Conservation (phyloP, 2,329 filamentous ascomycete genomes). For the Fusarium sp. region DNA sequence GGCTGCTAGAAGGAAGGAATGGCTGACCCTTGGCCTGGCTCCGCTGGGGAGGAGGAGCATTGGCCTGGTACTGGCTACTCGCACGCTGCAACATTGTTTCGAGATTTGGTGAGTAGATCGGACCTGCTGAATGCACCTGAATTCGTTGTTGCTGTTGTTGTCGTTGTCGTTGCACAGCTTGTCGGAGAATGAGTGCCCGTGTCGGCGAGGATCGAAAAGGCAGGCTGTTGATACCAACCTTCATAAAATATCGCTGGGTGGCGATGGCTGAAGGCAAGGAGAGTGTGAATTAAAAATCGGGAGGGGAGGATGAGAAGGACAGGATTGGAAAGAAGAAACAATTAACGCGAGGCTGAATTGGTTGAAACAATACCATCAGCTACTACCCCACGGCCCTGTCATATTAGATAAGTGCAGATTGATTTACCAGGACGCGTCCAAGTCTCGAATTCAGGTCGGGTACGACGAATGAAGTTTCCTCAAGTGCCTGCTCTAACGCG, state of each 20-base stretch:
- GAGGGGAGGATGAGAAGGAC: neutral
- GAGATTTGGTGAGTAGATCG: constrained; percentile 27
- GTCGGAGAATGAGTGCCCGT: constrained; percentile 46
- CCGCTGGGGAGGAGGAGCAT: constrained; percentile 52
- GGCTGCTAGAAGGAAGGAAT: constrained; percentile 70
- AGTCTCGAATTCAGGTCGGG: constrained; percentile 13
- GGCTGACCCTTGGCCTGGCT: constrained; percentile 61
- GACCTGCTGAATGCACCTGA: constrained; percentile 43
- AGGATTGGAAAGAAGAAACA: constrained; percentile 6
- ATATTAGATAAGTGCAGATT: constrained; percentile 14
- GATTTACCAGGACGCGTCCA: constrained; percentile 37
- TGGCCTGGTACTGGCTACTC: constrained; percentile 57
- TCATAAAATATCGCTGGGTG: constrained; percentile 52
- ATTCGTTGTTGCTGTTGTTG: constrained; percentile 35
- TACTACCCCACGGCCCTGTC: constrained; percentile 23
- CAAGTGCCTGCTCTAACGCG: constrained; percentile 34
- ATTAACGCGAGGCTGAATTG: constrained; percentile 10
- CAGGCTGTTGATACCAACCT: constrained; percentile 51
- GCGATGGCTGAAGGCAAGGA: constrained; percentile 1
- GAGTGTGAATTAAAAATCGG: neutral
- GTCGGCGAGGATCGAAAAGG: constrained; percentile 56
- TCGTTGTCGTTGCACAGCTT: constrained; percentile 38
- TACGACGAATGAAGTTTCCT: constrained; percentile 24
- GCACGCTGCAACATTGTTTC: constrained; percentile 56
- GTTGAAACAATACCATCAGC: constrained; percentile 8